Evolutionary conservation across 768 basidiomycete species (phyloP).

Genomic region (Tylopilus rubrobrunneus): DNA sequence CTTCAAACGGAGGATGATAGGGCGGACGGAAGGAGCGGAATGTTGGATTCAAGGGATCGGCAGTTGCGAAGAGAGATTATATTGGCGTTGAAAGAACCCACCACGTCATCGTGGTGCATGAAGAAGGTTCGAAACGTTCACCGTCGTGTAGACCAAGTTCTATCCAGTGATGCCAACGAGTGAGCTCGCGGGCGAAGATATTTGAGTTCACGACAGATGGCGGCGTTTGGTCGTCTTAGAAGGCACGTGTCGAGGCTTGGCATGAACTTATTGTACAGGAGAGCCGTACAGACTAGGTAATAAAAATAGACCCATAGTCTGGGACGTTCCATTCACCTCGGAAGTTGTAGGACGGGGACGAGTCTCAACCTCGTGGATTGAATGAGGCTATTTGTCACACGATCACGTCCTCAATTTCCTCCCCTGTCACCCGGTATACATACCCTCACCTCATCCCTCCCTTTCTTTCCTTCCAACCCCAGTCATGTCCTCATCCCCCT

Average conservation of each 20-base stretch:
- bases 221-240: background rate
- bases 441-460: conserved; percentile 2
- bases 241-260: background rate
- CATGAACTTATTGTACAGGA: background rate
- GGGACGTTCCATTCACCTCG: background rate
- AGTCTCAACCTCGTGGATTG: conserved; percentile 13
- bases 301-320: background rate
- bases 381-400: conserved; percentile 21
- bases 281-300: background rate
- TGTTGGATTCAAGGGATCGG: conserved; percentile 4
- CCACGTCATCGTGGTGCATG: conserved; percentile 6
- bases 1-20: background rate
- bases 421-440: conserved; percentile 26
- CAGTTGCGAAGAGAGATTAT: conserved; percentile 3
- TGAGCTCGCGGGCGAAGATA: background rate
- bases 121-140: background rate
- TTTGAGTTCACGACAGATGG: background rate
- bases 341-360: background rate
- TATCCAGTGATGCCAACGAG: background rate
- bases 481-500: conserved; percentile 11
- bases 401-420: conserved; percentile 20
- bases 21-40: conserved; percentile 4
- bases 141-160: background rate
- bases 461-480: conserved; percentile 9
- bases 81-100: background rate